These are phyloP conservation scores for Pythium aphanidermatum DNA, from an alignment of 352 stramenopile genomes.

Conservation along the genomic window DNA sequence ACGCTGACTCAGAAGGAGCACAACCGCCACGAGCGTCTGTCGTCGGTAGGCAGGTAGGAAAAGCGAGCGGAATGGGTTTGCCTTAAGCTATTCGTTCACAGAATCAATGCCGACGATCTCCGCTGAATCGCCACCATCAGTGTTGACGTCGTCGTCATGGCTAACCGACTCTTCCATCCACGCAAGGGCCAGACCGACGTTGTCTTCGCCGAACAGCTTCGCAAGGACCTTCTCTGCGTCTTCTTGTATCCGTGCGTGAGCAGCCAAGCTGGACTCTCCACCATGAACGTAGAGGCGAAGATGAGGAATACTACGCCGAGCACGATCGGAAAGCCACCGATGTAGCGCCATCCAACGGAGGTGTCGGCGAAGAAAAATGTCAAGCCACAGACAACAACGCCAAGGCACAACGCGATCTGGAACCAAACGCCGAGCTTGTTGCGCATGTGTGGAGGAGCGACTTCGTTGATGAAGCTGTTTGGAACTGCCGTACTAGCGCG, in stretches of 20 bases:
- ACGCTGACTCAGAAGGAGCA: constrained; percentile 35
- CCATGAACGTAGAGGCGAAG: constrained; percentile 18
- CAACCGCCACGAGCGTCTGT: constrained; percentile 43
- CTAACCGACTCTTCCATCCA: constrained; percentile 11
- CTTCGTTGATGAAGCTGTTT: constrained; percentile 24
- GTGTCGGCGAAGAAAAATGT: constrained; percentile 51
- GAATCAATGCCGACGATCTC: background rate
- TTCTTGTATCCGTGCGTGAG: constrained; percentile 22
- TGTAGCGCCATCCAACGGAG: constrained; percentile 42
- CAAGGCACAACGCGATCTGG: constrained; percentile 43
- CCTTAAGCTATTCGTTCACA: constrained; percentile 10
- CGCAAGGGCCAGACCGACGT: constrained; percentile 19
- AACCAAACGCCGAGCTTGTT: constrained; percentile 30
- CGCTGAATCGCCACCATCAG: background rate
- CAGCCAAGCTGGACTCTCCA: constrained; percentile 25
- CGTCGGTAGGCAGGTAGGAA: constrained; percentile 21
- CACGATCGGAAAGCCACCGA: constrained; percentile 36
- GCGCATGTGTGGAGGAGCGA: constrained; percentile 24
- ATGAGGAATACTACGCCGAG: constrained; percentile 41
- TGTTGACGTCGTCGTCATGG: background rate
- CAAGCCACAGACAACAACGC: constrained; percentile 34
- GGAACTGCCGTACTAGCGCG: constrained; percentile 26
- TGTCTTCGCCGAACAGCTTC: constrained; percentile 18
- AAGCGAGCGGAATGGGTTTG: constrained; percentile 5
- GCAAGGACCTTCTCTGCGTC: constrained; percentile 21